These are phyloP conservation scores for Fusarium pseudoanthophilum DNA, from an alignment of 2,329 filamentous ascomycete species.

Conservation along the genomic window DNA sequence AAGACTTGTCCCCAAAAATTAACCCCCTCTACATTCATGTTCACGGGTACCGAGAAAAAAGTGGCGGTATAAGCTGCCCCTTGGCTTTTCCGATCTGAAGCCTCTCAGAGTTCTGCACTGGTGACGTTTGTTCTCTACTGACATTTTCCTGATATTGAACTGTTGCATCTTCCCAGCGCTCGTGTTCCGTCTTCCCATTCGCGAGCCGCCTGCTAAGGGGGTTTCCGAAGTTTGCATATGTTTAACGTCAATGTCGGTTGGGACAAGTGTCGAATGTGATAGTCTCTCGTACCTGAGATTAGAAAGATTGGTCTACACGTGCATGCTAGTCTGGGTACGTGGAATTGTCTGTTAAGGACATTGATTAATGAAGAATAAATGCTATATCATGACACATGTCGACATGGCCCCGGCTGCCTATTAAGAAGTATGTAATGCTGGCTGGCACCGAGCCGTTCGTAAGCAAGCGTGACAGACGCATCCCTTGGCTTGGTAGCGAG, in stretches of 20 bases:
- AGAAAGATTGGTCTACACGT: conserved; percentile 32
- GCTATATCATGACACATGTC: conserved; percentile 47
- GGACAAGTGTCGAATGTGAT: conserved; percentile 9
- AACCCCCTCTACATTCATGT: conserved; percentile 30
- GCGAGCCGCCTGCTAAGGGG: background rate
- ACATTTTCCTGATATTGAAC: background rate
- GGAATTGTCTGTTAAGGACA: conserved; percentile 35
- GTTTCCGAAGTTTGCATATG: background rate
- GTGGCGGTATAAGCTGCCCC: conserved; percentile 5
- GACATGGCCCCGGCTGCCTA: conserved; percentile 38
- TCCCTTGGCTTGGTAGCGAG: background rate
- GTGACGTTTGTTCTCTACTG: conserved; percentile 6
- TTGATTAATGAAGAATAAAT: conserved; percentile 47
- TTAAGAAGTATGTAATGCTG: conserved; percentile 39
- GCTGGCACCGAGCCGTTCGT: conserved; percentile 33
- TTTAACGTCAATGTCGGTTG: background rate
- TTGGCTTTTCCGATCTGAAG: background rate
- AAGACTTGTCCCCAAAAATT: conserved; percentile 15
- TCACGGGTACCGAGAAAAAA: conserved; percentile 14
- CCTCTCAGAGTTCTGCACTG: conserved; percentile 1
- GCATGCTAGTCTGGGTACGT: conserved; percentile 7
- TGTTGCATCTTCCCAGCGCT: background rate
- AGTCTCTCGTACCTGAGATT: conserved; percentile 12
- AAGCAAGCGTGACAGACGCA: conserved; percentile 6
- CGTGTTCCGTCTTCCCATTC: background rate